Evolutionary conservation across 495 filamentous ascomycete species (phyloP).

Genomic region (Parathielavia appendiculata): DNA sequence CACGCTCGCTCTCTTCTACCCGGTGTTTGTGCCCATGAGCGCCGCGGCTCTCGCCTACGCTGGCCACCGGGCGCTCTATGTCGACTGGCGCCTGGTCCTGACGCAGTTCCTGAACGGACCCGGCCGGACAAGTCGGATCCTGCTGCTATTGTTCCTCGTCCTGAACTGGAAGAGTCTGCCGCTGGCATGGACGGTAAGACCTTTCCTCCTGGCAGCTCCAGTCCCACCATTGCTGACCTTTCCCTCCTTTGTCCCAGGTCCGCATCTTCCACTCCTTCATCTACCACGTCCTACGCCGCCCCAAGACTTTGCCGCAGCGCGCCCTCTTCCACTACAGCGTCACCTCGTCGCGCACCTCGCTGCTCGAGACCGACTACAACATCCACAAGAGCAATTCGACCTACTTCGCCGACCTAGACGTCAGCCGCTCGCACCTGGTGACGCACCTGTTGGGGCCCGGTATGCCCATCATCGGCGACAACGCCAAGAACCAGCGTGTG

Average conservation of each 20-base stretch:
- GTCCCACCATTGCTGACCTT: background rate
- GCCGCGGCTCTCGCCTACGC: slow-evolving; percentile 37
- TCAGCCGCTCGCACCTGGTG: slow-evolving; percentile 59
- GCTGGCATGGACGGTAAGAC: slow-evolving; percentile 67
- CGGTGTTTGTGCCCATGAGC: slow-evolving; percentile 35
- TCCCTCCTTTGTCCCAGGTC: slow-evolving; percentile 37
- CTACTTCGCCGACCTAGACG: slow-evolving; percentile 77
- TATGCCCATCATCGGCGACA: slow-evolving; percentile 38
- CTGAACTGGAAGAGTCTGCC: slow-evolving; percentile 70
- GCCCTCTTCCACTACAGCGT: slow-evolving; percentile 63
- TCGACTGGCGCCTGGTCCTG: slow-evolving; percentile 34
- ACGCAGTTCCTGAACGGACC: slow-evolving; percentile 47
- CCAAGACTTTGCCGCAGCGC: slow-evolving; percentile 39
- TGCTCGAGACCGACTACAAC: slow-evolving; percentile 77
- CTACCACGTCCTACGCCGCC: slow-evolving; percentile 50
- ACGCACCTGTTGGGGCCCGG: slow-evolving; percentile 49
- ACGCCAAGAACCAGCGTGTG: slow-evolving; percentile 40
- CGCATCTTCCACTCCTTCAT: slow-evolving; percentile 59
- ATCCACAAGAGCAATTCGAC: slow-evolving; percentile 80
- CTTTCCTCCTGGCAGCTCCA: background rate
- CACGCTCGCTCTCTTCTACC: slow-evolving; percentile 33
- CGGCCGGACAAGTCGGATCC: slow-evolving; percentile 43
- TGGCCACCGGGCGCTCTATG: slow-evolving; percentile 34
- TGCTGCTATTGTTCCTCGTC: slow-evolving; percentile 50
- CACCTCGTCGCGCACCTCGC: slow-evolving; percentile 51